These are phyloP conservation scores for Kwoniella sp. DNA, from an alignment of 768 basidiomycete genomes.

Conservation along the genomic window DNA sequence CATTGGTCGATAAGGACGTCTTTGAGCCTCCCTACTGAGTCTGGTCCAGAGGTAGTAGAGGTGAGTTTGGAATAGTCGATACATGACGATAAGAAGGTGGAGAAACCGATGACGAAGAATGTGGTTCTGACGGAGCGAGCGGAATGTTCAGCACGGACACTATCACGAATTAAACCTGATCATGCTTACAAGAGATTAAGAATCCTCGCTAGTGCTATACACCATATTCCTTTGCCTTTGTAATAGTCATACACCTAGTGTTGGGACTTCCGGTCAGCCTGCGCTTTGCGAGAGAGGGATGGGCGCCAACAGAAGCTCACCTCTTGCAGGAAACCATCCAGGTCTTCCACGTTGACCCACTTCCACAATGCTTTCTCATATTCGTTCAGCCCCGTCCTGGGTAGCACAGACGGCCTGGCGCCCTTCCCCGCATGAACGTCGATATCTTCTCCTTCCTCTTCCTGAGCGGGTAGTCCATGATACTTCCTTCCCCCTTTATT, in stretches of 20 bases:
- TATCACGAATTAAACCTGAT: slow-evolving; percentile 36
- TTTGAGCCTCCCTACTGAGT: slow-evolving; percentile 69
- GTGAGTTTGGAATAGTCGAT: slow-evolving; percentile 85
- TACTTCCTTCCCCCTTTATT: slow-evolving; percentile 37
- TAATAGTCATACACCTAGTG: slow-evolving; percentile 78
- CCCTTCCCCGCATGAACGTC: slow-evolving; percentile 9
- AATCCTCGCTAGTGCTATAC: slow-evolving; percentile 84
- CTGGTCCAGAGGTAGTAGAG: slow-evolving; percentile 56
- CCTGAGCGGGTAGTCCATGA: slow-evolving; percentile 31
- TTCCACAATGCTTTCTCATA: slow-evolving; percentile 90
- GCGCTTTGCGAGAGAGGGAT: not conserved
- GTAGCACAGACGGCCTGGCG: slow-evolving; percentile 1
- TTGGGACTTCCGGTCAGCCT: not conserved
- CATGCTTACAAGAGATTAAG: slow-evolving; percentile 85
- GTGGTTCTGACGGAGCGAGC: slow-evolving; percentile 71
- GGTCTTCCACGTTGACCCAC: slow-evolving; percentile 98
- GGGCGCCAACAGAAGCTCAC: too few relatives aligned
- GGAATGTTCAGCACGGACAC: slow-evolving; percentile 23
- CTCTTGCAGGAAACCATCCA: slow-evolving; percentile 92
- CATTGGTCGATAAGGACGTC: slow-evolving; percentile 83
- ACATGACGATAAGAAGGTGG: slow-evolving; percentile 92
- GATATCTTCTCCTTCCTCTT: slow-evolving; percentile 26
- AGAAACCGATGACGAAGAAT: slow-evolving; percentile 97
- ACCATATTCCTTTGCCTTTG: slow-evolving; percentile 93
- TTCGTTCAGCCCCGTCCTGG: slow-evolving; percentile 47